Base-by-base conservation (phyloP, 2,329 filamentous ascomycete genomes). In the Huntiella bhutanensis region DNA sequence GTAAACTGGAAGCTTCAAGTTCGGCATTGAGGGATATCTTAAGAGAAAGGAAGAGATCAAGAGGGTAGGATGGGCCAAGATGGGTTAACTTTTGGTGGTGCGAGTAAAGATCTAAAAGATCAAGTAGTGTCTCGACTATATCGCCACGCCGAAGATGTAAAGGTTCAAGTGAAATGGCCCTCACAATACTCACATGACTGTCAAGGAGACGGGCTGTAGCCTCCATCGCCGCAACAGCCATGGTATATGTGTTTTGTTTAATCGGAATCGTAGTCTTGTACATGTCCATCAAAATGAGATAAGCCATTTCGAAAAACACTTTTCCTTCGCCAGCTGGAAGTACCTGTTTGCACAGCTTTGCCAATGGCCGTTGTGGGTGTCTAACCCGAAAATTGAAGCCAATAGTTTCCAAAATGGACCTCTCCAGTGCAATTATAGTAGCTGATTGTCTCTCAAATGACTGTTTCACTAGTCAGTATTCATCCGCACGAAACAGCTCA, bases 211-310 rank as follows among this genome's bases (percentile, higher is more conserved):
- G 71, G 0, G 79, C 75, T 1, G 87, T 80, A 33, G 96, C 72
- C 61, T 94, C 86, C 8, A 93, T 64, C 53, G 84, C 75, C 7
- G 81, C 80, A 55, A 93, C 73, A 1, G 82, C 84, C 70, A 95
- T 79, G 11, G 84, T 82, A n/a, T 81, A 75, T 0, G 82, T 82
- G 0, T 79, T 82, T 55, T 93, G 84, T 64, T 96, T 96, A 49
- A 96, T 69, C 6, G 87, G 87, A 1, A 85, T 80, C 60, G 91
- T 92, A 0, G 91, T 98, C 57, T 87, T 84, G 64, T 95, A 94
- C 41, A 94, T 67, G 61, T 98, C 91, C 45, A 88, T 73, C 41
- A 79, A 82, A 58, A 96, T 82, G 51, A 80, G 76, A 63, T 86
- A 94, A 0, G 84, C 83, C 0, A 77, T 70, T 12, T 68, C 68